These are phyloP conservation scores for Akanthomyces lecanii DNA, from an alignment of 2,329 filamentous ascomycete genomes.

Conservation along the genomic window DNA sequence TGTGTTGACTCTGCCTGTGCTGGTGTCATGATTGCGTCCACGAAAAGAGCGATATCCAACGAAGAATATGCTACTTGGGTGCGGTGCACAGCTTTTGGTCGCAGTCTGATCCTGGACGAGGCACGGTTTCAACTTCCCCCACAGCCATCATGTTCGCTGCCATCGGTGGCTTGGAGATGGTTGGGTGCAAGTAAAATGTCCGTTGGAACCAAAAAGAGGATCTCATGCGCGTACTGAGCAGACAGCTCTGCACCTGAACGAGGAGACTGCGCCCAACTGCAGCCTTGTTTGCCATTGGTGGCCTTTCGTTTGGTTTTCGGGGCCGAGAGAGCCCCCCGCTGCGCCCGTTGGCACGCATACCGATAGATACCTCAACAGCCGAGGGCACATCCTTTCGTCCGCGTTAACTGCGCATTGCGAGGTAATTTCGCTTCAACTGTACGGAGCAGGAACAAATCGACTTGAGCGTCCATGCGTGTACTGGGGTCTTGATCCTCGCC, in stretches of 20 bases:
- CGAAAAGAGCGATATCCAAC: not conserved
- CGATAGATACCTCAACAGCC: not conserved
- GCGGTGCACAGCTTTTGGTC: not conserved
- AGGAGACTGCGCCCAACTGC: conserved; percentile 1
- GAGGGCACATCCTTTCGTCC: not conserved
- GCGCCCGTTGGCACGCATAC: not conserved
- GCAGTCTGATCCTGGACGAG: not conserved
- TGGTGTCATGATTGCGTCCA: not conserved
- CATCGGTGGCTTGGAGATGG: conserved; percentile 3
- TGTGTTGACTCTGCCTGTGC: not conserved
- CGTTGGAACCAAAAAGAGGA: not conserved
- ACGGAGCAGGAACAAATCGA: not conserved
- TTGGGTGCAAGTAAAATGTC: conserved; percentile 2
- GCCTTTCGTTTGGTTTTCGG: not conserved
- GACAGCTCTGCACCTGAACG: not conserved
- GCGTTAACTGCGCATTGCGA: not conserved
- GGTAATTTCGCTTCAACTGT: not conserved
- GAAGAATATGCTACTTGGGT: not conserved
- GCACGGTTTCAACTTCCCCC: not conserved
- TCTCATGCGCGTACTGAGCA: not conserved
- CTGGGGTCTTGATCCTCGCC: not conserved
- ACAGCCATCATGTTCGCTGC: not conserved
- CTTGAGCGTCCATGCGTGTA: not conserved
- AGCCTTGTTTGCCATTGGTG: not conserved
- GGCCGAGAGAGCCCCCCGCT: not conserved